Evolutionary conservation across 2,329 filamentous ascomycete genomes (phyloP), one percentile per base, ranked within the genome.

Genomic region (Fusarium papillatum): DNA sequence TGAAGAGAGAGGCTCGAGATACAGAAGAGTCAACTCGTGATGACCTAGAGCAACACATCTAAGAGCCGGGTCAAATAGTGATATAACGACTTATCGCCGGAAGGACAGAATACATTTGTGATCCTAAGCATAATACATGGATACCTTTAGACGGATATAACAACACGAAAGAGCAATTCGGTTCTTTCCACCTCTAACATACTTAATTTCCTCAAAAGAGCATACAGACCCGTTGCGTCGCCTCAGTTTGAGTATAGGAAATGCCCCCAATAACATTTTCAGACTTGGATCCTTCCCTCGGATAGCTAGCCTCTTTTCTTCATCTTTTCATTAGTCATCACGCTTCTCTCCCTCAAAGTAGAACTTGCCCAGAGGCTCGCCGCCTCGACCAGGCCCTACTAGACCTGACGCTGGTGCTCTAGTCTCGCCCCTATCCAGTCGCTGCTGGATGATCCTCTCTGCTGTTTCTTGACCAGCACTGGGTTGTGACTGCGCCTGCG

Each of bases 371-470:
- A 92, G 77, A 14, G 87, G 81, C 59, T 88, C 86, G 7, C 83
- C 87, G 43, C 83, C 84, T 34, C 85, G 83, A 11, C 85, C 85
- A 1, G 88, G 84, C 46, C 83, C 88, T 26, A 86, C 85, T 68
- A 90, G 76, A 1, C 84, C 83, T 13, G 82, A 78, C 11, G 81
- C 78, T 6, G 83, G 85, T 1, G 83, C 81, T 46, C 81, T 83
- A 14, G 81, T 83, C 72, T 90, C 88, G 13, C 86, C 88, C 31
- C 86, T 86, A 67, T 90, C 89, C 69, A 93, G 84, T 34, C 88
- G 87, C 69, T 90, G 88, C 69, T 90, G 88, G 71, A 94, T 83
- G 69, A 93, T 92, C 70, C 90, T 87, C 83, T 94, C 93, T 8
- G 93, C 91, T 19, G 91, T 86, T 74, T 94, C 91, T 41, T 85